A percentile compares a stretch with the other conserved stretches of the same genome.
These are phyloP conservation scores for Fusarium solani-melongenae DNA, from an alignment of 2,329 filamentous ascomycete genomes.

Conservation along the genomic window DNA sequence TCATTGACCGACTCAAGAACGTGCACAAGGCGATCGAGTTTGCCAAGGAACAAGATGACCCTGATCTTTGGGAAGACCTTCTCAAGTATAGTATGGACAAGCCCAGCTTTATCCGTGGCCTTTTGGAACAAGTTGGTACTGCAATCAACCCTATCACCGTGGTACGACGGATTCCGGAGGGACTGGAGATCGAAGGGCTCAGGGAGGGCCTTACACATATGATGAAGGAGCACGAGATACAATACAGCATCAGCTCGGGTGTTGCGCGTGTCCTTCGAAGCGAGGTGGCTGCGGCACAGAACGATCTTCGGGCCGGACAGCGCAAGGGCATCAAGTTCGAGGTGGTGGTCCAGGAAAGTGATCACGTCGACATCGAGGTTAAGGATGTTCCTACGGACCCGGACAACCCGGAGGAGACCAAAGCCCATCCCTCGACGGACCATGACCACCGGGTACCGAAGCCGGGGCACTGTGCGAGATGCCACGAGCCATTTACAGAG, in stretches of 20 bases:
- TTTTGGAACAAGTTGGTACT: slow-evolving; percentile 94
- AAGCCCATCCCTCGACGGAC: slow-evolving; percentile 30
- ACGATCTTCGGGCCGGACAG: slow-evolving; percentile 81
- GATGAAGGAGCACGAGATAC: slow-evolving; percentile 95
- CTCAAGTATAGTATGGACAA: slow-evolving; percentile 98
- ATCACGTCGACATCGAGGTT: slow-evolving; percentile 57
- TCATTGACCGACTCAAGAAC: slow-evolving; percentile 92
- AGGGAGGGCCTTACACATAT: slow-evolving; percentile 89
- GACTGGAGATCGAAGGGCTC: slow-evolving; percentile 90
- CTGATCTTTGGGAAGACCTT: slow-evolving; percentile 93
- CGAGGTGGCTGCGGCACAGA: slow-evolving; percentile 88
- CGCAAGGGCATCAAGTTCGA: slow-evolving; percentile 91
- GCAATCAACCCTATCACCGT: slow-evolving; percentile 92
- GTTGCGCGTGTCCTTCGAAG: slow-evolving; percentile 88
- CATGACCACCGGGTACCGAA: slow-evolving; percentile 49
- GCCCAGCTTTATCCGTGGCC: slow-evolving; percentile 89
- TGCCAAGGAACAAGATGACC: slow-evolving; percentile 91
- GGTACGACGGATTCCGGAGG: slow-evolving; percentile 90
- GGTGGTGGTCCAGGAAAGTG: slow-evolving; percentile 62
- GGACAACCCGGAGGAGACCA: slow-evolving; percentile 33
- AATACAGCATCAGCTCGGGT: slow-evolving; percentile 90
- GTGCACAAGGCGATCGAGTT: slow-evolving; percentile 94
- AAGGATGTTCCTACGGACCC: slow-evolving; percentile 52
- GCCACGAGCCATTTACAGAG: slow-evolving; percentile 66
- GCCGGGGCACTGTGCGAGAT: slow-evolving; percentile 70